phyloP scores from a whole-genome alignment of 139 green algal genomes.

The Astrephomene gubernaculifera region DNA sequence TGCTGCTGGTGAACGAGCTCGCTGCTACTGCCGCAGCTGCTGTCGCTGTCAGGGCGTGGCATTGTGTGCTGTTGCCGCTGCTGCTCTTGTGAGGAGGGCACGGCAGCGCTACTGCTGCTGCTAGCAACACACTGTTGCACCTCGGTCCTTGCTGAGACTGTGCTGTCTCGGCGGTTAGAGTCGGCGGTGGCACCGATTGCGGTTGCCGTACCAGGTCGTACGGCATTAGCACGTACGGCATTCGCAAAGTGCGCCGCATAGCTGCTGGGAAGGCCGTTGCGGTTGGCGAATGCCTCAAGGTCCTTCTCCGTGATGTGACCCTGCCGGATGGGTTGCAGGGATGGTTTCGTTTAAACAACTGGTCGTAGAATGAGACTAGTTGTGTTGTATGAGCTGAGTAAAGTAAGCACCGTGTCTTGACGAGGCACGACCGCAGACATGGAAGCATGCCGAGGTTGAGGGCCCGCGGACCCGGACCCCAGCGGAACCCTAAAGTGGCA shows the following conservation, averaged over 20 bases:
- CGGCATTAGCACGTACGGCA: conserved; percentile 7
- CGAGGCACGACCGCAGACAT: no score
- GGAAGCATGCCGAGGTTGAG: no score
- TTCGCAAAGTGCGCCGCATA: conserved; percentile 21
- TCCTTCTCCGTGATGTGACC: conserved; percentile 42
- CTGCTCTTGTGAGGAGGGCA: no score
- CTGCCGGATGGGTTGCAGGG: no score
- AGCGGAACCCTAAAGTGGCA: no score
- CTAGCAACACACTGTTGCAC: neutral
- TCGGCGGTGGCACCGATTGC: neutral
- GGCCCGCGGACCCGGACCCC: no score
- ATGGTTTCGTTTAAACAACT: no score
- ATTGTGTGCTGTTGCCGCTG: neutral
- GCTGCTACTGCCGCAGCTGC: neutral
- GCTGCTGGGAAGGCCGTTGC: conserved; percentile 5
- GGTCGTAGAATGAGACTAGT: no score
- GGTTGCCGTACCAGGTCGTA: neutral
- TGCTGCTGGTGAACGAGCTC: no score
- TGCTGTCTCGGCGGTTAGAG: no score
- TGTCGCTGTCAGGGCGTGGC: neutral
- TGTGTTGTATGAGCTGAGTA: no score
- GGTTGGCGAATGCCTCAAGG: conserved; percentile 24
- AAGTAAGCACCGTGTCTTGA: no score
- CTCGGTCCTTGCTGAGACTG: neutral
- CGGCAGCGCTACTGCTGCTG: neutral